These are phyloP conservation scores for Candida fluviatilis DNA, from an alignment of 805 yeast genomes.

Conservation along the genomic window DNA sequence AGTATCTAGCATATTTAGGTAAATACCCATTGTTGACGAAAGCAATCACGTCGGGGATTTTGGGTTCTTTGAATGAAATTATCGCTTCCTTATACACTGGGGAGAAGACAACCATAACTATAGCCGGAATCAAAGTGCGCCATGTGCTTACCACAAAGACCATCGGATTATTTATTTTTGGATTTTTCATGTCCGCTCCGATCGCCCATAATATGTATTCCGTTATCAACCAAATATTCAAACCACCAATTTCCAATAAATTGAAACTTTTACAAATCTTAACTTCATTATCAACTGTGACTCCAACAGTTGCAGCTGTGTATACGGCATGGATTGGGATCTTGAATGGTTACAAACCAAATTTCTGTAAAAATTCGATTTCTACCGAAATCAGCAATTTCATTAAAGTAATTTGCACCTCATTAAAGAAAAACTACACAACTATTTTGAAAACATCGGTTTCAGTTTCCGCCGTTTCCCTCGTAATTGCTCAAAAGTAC, in stretches of 20 bases:
- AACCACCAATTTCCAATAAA: slow-evolving; percentile 36
- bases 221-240: slow-evolving; percentile 39
- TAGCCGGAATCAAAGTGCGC: slow-evolving; percentile 20
- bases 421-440: slow-evolving; percentile 41
- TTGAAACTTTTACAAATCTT: slow-evolving; percentile 46
- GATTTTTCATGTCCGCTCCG: slow-evolving; percentile 53
- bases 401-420: slow-evolving; percentile 17
- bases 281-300: slow-evolving; percentile 48
- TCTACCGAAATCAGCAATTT: slow-evolving; percentile 15
- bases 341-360: slow-evolving; percentile 35
- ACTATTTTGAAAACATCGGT: slow-evolving; percentile 50
- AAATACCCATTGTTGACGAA: slow-evolving; percentile 57
- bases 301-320: slow-evolving; percentile 48
- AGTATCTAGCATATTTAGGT: slow-evolving; percentile 35
- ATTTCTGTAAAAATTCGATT: slow-evolving; percentile 1
- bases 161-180: slow-evolving; percentile 53
- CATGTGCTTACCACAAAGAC: slow-evolving; percentile 44
- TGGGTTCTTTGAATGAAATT: slow-evolving; percentile 55
- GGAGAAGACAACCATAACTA: slow-evolving; percentile 26
- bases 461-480: slow-evolving; percentile 48
- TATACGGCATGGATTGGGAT: slow-evolving; percentile 52
- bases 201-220: slow-evolving; percentile 51
- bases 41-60: slow-evolving; percentile 49
- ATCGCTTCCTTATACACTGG: slow-evolving; percentile 50
- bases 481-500: slow-evolving; percentile 54